Percentiles rank a stretch among this genome's conserved stretches.
These are phyloP conservation scores for Penicillium sp. DNA, from an alignment of 2,329 filamentous ascomycete species.

Conservation along the genomic window DNA sequence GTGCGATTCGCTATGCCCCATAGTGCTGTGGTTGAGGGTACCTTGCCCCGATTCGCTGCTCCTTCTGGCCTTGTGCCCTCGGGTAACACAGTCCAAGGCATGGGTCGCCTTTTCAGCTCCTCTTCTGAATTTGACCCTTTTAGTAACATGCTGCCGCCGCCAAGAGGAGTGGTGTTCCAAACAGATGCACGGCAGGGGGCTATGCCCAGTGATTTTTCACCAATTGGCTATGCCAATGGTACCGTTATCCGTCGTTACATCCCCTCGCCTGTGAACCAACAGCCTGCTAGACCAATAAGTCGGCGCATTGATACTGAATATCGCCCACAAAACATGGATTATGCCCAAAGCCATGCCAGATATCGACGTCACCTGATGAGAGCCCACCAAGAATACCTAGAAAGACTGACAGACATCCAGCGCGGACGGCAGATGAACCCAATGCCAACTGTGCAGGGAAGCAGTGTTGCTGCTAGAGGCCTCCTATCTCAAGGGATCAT, in stretches of 20 bases:
- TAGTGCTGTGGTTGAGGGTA: neutral
- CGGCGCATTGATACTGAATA: neutral
- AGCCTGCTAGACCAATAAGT: neutral
- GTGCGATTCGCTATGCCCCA: neutral
- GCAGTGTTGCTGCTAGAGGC: neutral
- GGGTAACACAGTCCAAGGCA: neutral
- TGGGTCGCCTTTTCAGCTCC: neutral
- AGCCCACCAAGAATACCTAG: neutral
- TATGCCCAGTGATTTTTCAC: neutral
- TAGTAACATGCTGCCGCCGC: neutral
- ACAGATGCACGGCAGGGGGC: neutral
- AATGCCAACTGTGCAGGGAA: neutral
- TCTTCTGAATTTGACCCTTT: neutral
- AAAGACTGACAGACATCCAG: neutral
- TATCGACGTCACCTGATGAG: neutral
- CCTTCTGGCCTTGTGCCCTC: neutral
- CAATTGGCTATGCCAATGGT: neutral
- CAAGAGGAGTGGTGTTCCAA: neutral
- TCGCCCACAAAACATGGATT: too few relatives aligned
- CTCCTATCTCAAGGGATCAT: neutral
- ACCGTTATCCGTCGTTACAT: neutral
- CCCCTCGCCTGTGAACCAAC: neutral
- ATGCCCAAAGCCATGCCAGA: neutral
- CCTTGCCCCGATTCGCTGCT: neutral
- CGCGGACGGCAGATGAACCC: neutral